Evolutionary conservation across 306 rosid species (phyloP).

Genomic region (Hippophae rhamnoides): DNA sequence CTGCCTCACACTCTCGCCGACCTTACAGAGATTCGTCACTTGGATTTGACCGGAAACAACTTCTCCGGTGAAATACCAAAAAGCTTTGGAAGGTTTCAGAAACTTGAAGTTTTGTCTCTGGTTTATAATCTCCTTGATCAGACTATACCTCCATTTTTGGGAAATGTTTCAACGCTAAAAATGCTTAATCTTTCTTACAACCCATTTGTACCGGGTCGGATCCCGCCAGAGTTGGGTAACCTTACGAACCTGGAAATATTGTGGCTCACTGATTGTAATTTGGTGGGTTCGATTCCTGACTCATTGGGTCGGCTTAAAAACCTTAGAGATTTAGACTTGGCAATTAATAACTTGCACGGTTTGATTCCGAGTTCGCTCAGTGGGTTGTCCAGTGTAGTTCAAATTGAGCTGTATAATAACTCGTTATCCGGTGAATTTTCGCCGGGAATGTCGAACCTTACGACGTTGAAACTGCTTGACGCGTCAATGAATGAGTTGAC

Average conservation of each 20-base stretch:
- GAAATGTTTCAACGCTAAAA: slow-evolving; percentile 46
- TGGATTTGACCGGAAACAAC: slow-evolving; percentile 73
- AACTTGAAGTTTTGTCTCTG: slow-evolving; percentile 56
- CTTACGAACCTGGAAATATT: slow-evolving; percentile 46
- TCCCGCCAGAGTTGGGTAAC: slow-evolving; percentile 66
- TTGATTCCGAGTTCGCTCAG: slow-evolving; percentile 46
- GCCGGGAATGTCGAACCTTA: slow-evolving; percentile 51
- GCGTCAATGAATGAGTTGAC: slow-evolving; percentile 57
- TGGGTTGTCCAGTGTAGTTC: slow-evolving; percentile 33
- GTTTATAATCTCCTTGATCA: slow-evolving; percentile 54
- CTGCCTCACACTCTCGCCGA: slow-evolving; percentile 46
- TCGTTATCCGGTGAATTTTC: slow-evolving; percentile 64
- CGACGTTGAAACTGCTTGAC: slow-evolving; percentile 50
- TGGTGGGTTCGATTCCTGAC: slow-evolving; percentile 60
- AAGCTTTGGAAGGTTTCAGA: slow-evolving; percentile 43
- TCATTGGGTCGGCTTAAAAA: slow-evolving; percentile 42
- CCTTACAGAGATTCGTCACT: slow-evolving; percentile 40
- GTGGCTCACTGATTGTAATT: slow-evolving; percentile 60
- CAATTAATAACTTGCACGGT: slow-evolving; percentile 46
- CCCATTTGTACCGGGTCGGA: slow-evolving; percentile 47
- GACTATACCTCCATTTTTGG: slow-evolving; percentile 43
- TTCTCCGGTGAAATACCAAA: slow-evolving; percentile 62
- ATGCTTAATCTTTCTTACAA: slow-evolving; percentile 76
- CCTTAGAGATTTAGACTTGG: slow-evolving; percentile 54
- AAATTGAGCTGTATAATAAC: slow-evolving; percentile 80